Percentiles rank a stretch among this genome's conserved stretches.
These are phyloP conservation scores for Vigna reflexopilosa DNA, from an alignment of 306 rosid genomes.

Conservation along the genomic window DNA sequence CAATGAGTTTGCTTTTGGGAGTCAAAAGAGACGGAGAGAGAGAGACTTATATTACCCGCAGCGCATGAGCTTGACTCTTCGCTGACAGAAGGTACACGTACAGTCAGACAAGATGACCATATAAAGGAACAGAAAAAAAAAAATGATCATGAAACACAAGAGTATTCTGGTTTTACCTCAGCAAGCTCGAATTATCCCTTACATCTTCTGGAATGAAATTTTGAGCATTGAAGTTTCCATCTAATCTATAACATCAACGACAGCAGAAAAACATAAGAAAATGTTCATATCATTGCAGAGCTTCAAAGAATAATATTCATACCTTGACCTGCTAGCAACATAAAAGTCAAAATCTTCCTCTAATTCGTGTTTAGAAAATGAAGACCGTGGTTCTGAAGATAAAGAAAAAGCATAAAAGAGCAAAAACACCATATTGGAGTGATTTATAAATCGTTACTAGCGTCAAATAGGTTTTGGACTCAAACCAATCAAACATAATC, in stretches of 20 bases:
- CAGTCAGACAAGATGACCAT: constrained; percentile 42
- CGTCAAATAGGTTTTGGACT: constrained; percentile 12
- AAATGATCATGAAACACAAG: constrained; percentile 31
- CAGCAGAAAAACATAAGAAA: constrained; percentile 44
- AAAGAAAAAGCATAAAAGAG: constrained; percentile 35
- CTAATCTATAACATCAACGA: constrained; percentile 48
- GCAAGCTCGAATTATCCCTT: constrained; percentile 72
- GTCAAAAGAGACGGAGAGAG: constrained; percentile 19
- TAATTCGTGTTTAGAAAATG: constrained; percentile 52
- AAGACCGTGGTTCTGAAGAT: constrained; percentile 57
- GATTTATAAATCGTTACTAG: constrained; percentile 24
- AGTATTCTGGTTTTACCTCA: constrained; percentile 58
- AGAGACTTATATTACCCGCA: constrained; percentile 62
- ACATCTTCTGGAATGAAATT: constrained; percentile 64
- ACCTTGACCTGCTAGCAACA: constrained; percentile 62
- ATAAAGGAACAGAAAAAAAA: constrained; percentile 8
- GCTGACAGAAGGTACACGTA: constrained; percentile 57
- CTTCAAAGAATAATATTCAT: constrained; percentile 37
- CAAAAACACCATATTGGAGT: constrained; percentile 39
- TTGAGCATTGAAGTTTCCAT: constrained; percentile 52
- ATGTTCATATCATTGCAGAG: constrained; percentile 24
- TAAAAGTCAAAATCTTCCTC: constrained; percentile 58
- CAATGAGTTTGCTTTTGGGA: background rate
- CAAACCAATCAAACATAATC: constrained; percentile 12
- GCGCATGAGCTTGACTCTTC: constrained; percentile 88